These are phyloP conservation scores for Raphanus sativus DNA, from an alignment of 345 rosid species.

Conservation along the genomic window DNA sequence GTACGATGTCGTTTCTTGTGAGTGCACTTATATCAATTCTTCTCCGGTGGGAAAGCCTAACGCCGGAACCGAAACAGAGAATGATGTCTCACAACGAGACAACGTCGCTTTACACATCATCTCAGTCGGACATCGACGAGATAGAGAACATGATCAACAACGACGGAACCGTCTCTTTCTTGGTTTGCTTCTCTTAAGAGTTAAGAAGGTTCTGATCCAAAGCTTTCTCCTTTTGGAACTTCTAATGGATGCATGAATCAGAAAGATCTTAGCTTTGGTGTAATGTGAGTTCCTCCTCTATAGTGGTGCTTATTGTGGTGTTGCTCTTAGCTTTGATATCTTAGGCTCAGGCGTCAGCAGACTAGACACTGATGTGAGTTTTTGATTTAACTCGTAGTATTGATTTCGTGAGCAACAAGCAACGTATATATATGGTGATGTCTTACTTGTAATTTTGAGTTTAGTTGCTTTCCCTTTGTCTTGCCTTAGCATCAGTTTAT, in stretches of 20 bases:
- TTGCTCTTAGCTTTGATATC: too few relatives aligned
- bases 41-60: too few relatives aligned
- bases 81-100: constrained; percentile 97
- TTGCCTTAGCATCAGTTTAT: not conserved
- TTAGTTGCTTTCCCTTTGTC: not conserved
- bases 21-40: too few relatives aligned
- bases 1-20: too few relatives aligned
- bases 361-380: not conserved
- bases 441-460: not conserved
- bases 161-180: constrained; percentile 11
- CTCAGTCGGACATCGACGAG: constrained; percentile 99
- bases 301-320: too few relatives aligned
- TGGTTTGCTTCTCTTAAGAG: too few relatives aligned
- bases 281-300: not conserved
- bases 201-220: not conserved
- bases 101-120: constrained; percentile 69
- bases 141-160: constrained; percentile 86
- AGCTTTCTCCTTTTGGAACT: not conserved
- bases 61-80: not conserved
- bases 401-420: not conserved
- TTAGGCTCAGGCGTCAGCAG: not conserved
- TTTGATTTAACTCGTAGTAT: too few relatives aligned
- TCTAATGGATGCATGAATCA: not conserved
- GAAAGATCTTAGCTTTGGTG: not conserved
- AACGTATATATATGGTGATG: not conserved